Percentiles rank a stretch among this genome's conserved stretches.
Evolutionary conservation across 2,329 filamentous ascomycete genomes (phyloP).

Genomic region (Mycosphaerella sp.): DNA sequence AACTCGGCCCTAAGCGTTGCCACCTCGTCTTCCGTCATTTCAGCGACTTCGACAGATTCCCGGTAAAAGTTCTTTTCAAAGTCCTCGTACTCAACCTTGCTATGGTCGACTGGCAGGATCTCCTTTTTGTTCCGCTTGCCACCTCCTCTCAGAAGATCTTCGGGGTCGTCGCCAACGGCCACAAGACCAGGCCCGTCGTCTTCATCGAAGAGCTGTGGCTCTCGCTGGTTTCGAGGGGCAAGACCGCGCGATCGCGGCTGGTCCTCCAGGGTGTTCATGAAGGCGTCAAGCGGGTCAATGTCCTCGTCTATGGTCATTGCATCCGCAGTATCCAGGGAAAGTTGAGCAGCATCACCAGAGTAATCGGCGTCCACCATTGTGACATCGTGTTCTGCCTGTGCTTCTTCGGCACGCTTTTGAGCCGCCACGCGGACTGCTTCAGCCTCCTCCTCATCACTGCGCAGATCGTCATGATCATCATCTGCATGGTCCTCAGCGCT

Average conservation of each 20-base stretch:
- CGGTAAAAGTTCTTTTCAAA: slow-evolving; percentile 95
- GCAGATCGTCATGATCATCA: slow-evolving; percentile 63
- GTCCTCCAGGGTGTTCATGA: slow-evolving; percentile 70
- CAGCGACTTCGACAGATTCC: slow-evolving; percentile 74
- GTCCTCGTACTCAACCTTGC: slow-evolving; percentile 74
- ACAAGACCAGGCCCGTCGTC: slow-evolving; percentile 64
- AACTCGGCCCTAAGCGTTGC: slow-evolving; percentile 76
- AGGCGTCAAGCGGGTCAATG: slow-evolving; percentile 89
- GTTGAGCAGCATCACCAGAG: slow-evolving; percentile 23
- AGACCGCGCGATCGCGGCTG: slow-evolving; percentile 31
- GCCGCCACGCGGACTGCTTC: slow-evolving; percentile 75
- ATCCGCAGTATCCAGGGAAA: slow-evolving; percentile 9
- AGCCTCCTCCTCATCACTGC: slow-evolving; percentile 79
- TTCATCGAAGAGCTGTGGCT: slow-evolving; percentile 80
- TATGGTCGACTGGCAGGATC: slow-evolving; percentile 79
- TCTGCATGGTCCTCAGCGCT: slow-evolving; percentile 44
- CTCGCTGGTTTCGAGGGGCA: slow-evolving; percentile 51
- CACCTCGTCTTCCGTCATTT: slow-evolving; percentile 79
- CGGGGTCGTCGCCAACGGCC: slow-evolving; percentile 57
- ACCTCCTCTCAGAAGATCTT: slow-evolving; percentile 53
- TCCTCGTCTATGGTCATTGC: slow-evolving; percentile 54
- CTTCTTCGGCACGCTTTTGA: slow-evolving; percentile 63
- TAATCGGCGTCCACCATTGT: slow-evolving; percentile 38
- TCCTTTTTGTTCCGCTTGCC: slow-evolving; percentile 88
- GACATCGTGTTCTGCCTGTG: slow-evolving; percentile 41